phyloP scores from a whole-genome alignment of 768 basidiomycete genomes.

The Amanita pseudoporphyria region DNA sequence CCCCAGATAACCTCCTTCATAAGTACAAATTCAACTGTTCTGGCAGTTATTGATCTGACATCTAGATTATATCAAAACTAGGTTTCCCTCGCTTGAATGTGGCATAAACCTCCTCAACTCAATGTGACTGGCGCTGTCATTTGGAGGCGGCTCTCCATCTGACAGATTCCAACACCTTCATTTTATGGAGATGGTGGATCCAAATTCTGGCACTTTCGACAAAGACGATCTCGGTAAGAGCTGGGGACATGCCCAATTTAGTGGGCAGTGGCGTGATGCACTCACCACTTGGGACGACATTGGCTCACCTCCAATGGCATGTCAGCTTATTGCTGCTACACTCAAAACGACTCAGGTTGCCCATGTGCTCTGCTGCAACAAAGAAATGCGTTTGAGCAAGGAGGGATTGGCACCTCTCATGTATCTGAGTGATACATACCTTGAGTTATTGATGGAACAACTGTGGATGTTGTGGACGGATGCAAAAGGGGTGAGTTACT shows the following conservation, averaged over 20 bases:
- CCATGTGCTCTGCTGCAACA: neutral
- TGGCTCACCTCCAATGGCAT: neutral
- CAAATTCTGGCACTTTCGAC: neutral
- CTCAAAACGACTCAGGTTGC: neutral
- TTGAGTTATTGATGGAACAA: neutral
- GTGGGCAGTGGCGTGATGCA: neutral
- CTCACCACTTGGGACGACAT: neutral
- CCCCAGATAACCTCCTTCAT: neutral
- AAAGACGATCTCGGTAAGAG: neutral
- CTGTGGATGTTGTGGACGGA: neutral
- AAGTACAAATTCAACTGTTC: too few relatives aligned
- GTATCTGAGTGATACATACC: neutral
- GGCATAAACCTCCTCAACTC: neutral
- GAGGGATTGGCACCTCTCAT: neutral
- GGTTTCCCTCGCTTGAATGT: neutral
- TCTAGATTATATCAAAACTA: neutral
- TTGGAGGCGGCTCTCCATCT: neutral
- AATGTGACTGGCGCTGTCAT: neutral
- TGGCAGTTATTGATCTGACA: neutral
- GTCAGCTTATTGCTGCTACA: neutral
- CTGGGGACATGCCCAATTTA: conserved; percentile 1
- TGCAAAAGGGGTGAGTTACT: neutral
- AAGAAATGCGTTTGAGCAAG: too few relatives aligned
- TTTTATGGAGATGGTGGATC: neutral
- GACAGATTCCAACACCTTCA: neutral